Evolutionary conservation across 225 moss, liverwort and hornwort genomes (phyloP).

Genomic region (Ulota crispa): DNA sequence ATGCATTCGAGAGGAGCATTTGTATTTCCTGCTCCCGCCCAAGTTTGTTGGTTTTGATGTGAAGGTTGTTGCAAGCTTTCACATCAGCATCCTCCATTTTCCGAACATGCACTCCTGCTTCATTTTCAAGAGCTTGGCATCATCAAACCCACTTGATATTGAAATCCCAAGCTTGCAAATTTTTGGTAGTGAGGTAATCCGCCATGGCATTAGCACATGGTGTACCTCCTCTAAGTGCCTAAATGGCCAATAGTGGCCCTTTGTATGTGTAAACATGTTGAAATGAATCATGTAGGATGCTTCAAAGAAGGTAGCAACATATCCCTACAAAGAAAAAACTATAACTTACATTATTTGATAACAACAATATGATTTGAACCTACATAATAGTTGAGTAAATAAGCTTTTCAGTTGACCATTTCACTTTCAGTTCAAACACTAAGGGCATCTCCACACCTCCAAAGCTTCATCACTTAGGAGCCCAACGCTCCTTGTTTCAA

Average conservation of each 20-base stretch:
- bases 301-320: not conserved
- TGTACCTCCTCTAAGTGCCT: too few relatives aligned
- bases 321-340: not conserved
- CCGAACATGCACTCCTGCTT: conserved; percentile 23
- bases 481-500: too few relatives aligned
- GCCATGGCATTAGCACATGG: too few relatives aligned
- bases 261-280: not conserved
- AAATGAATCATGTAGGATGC: not conserved
- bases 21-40: conserved; percentile 24
- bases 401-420: not conserved
- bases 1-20: not conserved
- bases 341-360: not conserved
- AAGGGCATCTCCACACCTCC: too few relatives aligned
- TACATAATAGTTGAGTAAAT: not conserved
- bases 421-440: not conserved
- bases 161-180: not conserved
- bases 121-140: not conserved
- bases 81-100: conserved; percentile 44
- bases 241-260: not conserved
- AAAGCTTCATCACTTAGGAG: too few relatives aligned
- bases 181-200: too few relatives aligned
- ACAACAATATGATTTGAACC: not conserved
- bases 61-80: conserved; percentile 32
- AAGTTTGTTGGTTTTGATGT: conserved; percentile 24
- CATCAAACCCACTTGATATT: not conserved